Conservation (phyloP, 108 stramenopile species). For the Thalassiosira profunda region DNA sequence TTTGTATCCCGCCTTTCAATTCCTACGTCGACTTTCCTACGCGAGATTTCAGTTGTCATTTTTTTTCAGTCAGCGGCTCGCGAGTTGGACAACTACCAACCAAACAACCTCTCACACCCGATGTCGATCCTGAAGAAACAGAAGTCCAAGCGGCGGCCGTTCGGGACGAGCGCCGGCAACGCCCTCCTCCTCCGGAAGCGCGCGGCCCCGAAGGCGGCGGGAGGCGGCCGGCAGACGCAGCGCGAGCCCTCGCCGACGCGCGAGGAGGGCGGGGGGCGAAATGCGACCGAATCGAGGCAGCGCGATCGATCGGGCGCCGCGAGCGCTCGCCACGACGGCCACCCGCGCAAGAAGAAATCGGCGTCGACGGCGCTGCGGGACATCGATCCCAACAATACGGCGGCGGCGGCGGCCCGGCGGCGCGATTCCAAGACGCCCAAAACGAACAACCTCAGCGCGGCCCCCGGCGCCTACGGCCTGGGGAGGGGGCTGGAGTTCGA, state of each 20-base stretch:
- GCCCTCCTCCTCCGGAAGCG: not conserved
- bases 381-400: not conserved
- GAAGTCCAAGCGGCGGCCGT: slow-evolving; percentile 31
- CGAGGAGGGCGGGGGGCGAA: not conserved
- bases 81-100: not conserved
- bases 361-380: not conserved
- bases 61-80: no score
- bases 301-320: not conserved
- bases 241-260: not conserved
- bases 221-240: not conserved
- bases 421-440: slow-evolving; percentile 51
- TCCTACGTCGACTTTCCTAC: no score
- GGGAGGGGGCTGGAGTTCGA: not conserved
- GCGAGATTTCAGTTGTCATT: no score
- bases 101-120: not conserved
- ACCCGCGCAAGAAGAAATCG: no score
- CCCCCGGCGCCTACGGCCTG: slow-evolving; percentile 7
- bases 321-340: not conserved
- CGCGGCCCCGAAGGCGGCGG: not conserved
- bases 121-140: not conserved
- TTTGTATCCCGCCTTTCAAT: no score
- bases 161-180: slow-evolving; percentile 27
- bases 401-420: not conserved
- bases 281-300: not conserved
- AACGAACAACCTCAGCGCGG: slow-evolving; percentile 25